These are phyloP conservation scores for Inga oerstediana DNA, from an alignment of 306 rosid species.

Conservation along the genomic window DNA sequence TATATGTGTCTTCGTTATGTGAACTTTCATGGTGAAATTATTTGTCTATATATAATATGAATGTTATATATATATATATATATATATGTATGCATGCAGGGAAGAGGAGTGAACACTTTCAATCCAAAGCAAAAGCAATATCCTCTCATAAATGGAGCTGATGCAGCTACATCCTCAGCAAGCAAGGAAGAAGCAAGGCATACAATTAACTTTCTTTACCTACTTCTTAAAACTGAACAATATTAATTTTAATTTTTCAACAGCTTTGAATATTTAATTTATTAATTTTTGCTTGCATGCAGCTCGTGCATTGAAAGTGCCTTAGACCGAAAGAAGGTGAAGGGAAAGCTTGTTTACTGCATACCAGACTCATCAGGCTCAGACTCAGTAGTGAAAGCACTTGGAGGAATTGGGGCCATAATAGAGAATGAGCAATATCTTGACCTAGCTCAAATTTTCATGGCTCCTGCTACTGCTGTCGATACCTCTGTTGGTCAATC, in stretches of 20 bases:
- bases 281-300: background rate
- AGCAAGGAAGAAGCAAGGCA: constrained; percentile 63
- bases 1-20: background rate
- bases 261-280: no score
- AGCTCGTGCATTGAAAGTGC: constrained; percentile 50
- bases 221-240: background rate
- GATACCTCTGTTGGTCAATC: constrained; percentile 45
- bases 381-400: constrained; percentile 62
- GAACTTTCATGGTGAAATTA: constrained; percentile 5
- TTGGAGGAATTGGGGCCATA: constrained; percentile 75
- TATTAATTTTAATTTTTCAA: background rate
- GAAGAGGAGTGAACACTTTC: constrained; percentile 67
- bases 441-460: constrained; percentile 67
- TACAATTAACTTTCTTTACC: background rate
- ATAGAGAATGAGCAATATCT: constrained; percentile 48
- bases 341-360: constrained; percentile 73
- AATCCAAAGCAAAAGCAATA: constrained; percentile 49
- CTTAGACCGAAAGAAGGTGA: constrained; percentile 64
- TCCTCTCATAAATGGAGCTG: constrained; percentile 66
- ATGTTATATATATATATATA: no score
- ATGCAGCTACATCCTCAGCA: constrained; percentile 51
- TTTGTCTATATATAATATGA: background rate
- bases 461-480: constrained; percentile 75
- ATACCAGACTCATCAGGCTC: constrained; percentile 45
- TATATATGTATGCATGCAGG: constrained; percentile 39